Base-by-base conservation (phyloP, 257 asterid species). In the Parsonsia alboflavescens region DNA sequence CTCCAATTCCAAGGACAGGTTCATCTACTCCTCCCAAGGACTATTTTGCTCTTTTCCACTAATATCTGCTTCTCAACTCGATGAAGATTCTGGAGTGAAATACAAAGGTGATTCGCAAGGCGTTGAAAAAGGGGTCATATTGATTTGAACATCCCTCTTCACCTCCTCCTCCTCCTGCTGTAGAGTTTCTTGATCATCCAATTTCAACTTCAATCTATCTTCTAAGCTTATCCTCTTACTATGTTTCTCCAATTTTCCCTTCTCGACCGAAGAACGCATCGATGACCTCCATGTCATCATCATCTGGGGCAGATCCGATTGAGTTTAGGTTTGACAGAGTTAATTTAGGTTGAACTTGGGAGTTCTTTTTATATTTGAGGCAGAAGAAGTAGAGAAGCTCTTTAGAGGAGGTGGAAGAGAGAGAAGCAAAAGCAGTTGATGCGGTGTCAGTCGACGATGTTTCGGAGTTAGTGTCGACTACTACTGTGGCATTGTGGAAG, bases 361-460 rank as follows among this genome's bases (percentile, higher is more conserved):
- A 48, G 46, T 78, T 78, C 17, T 56, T 50, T 16, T 63, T 36
- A 22, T 79, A 79, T 61, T 82, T 79, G 2, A 82, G 41, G 81
- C 88, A 89, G 83, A 84, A 76, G 58, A 79, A 81, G 77, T 84
- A 83, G 65, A 88, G 87, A 2, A 88, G 84, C 76, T 86, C 87
- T 69, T 89, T 88, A 6, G 91, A 84, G 12, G 74, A n/a, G 30
- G 54, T 9, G 54, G 63, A 17, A 39, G 82, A 68, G 59, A 75
- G 58, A 36, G 70, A 68, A 8, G 87, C 66, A 50, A 45, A 63
- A 76, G 22, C 21, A 15, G 65, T 36, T 19, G 78, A 54, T 1
- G 19, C 0, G 2, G 65, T 24, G 24, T 44, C 69, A 5, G 39
- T 33, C 3, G 69, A 22, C n/a, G 63, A 72, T 57, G 69, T 19